Evolutionary conservation across 2,329 filamentous ascomycete species (phyloP), one percentile per base, ranked within the genome.

Genomic region (Neofusicoccum laricinum): DNA sequence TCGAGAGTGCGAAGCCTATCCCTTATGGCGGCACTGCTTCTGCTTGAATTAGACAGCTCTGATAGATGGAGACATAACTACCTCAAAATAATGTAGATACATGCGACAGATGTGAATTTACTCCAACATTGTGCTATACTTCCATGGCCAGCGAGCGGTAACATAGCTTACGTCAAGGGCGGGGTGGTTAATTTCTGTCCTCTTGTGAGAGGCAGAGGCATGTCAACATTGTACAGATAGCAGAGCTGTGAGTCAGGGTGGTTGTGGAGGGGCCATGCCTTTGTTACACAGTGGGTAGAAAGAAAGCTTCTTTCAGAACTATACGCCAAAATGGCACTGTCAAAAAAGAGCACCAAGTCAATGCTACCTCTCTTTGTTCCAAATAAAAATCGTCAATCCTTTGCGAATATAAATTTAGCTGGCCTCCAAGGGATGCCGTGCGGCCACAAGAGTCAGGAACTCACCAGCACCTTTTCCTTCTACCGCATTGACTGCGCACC

Each of bases 1-100:
- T 82, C 21, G 71, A 71, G 63, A 79, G 72, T 58, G 69, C 74
- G 3, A 63, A 70, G 64, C 67, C 71, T 4, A 70, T 76, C 21
- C 77, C 79, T 11, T 81, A 81, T 30, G 25, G 25, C 66, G 78
- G 68, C 7, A 63, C 36, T 30, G 49, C 55, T 17, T 50, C n/a
- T 19, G 63, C 43, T 4, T 30, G 30, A 41, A 6, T 19, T 32
- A 10, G 14, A 38, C 14, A 38, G 36, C 36, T 38, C 10, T 1
- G 36, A 38, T 38, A 17, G 41, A 43, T n/a, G 6, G n/a, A 17
- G 6, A 43, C 15, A 43, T 4, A 6, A 30, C 25, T 30, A 5
- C 25, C 7, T 30, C 25, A 43, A 17, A 15, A 15, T 17, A 7
- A 43, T 43, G 41, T 43, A 43, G 41, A 15, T 43, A 43, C n/a